These are phyloP conservation scores for Nicotiana otophora DNA, from an alignment of 257 asterid genomes.

Conservation along the genomic window DNA sequence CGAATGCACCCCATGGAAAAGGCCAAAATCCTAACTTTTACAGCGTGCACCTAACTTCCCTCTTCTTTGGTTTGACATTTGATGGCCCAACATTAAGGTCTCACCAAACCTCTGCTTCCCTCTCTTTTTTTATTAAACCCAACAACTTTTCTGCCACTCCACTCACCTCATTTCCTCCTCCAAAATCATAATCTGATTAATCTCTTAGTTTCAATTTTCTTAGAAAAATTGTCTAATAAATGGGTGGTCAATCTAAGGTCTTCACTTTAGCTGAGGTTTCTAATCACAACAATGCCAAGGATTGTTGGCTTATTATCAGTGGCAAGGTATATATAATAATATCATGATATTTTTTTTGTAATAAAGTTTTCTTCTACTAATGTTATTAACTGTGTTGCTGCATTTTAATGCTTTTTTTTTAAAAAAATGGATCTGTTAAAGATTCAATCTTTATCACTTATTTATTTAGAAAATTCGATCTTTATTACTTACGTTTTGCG, in stretches of 20 bases:
- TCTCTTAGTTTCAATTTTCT: neutral
- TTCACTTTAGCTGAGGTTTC: constrained; percentile 4
- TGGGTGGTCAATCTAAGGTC: neutral
- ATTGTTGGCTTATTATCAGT: constrained; percentile 9
- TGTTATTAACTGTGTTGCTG: neutral
- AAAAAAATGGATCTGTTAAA: neutral
- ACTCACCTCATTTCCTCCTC: too few species aligned
- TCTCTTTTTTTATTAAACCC: too few species aligned
- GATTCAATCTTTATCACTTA: neutral
- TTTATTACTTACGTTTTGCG: neutral
- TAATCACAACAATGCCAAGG: constrained; percentile 3
- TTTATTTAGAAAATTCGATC: neutral
- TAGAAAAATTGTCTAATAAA: neutral
- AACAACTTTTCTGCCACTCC: too few species aligned
- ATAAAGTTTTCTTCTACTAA: neutral
- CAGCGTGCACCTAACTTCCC: too few species aligned
- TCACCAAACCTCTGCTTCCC: too few species aligned
- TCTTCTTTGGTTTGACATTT: too few species aligned
- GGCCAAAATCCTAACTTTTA: too few species aligned
- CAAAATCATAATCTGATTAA: neutral
- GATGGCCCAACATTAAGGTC: too few species aligned
- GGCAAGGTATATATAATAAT: neutral
- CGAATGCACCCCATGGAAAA: too few species aligned
- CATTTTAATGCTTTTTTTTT: neutral
- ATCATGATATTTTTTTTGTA: neutral